A percentile compares a stretch with the other conserved stretches of the same genome.
Evolutionary conservation across 2,329 filamentous ascomycete genomes (phyloP).

Genomic region (Orbilia ellipsospora): DNA sequence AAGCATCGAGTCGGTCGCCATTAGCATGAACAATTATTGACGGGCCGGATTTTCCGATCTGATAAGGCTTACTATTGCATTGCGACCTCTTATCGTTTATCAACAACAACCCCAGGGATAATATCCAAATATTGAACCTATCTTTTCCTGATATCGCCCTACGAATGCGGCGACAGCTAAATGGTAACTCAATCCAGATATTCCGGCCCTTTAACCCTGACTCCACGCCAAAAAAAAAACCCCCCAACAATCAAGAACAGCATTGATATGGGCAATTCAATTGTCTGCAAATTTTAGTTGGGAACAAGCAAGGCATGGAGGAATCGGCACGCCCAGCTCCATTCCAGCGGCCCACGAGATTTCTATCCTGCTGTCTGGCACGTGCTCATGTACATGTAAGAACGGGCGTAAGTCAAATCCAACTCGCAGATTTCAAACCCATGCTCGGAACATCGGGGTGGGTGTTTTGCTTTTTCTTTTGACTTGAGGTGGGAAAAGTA

Average conservation of each 20-base stretch:
- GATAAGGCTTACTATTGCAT: conserved; percentile 52
- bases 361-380: conserved; percentile 39
- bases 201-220: conserved; percentile 44
- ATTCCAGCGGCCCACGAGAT: conserved; percentile 31
- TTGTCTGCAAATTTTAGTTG: conserved; percentile 37
- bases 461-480: conserved; percentile 44
- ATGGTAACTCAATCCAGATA: conserved; percentile 21
- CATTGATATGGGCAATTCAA: conserved; percentile 6
- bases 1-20: conserved; percentile 31
- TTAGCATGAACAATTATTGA: conserved; percentile 52
- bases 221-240: conserved; percentile 17
- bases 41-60: conserved; percentile 56
- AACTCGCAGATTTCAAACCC: conserved; percentile 22
- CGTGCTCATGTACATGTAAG: conserved; percentile 50
- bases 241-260: background rate
- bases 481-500: conserved; percentile 1
- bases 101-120: conserved; percentile 40
- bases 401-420: conserved; percentile 26
- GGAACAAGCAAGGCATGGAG: conserved; percentile 26
- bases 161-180: conserved; percentile 14
- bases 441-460: conserved; percentile 24
- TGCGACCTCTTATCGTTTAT: conserved; percentile 53
- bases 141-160: conserved; percentile 15
- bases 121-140: conserved; percentile 18
- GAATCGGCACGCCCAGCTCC: conserved; percentile 3